A percentile compares a stretch with the other conserved stretches of the same genome.
Evolutionary conservation across 352 stramenopile genomes (phyloP).

Genomic region (Phytophthora agathidicida): DNA sequence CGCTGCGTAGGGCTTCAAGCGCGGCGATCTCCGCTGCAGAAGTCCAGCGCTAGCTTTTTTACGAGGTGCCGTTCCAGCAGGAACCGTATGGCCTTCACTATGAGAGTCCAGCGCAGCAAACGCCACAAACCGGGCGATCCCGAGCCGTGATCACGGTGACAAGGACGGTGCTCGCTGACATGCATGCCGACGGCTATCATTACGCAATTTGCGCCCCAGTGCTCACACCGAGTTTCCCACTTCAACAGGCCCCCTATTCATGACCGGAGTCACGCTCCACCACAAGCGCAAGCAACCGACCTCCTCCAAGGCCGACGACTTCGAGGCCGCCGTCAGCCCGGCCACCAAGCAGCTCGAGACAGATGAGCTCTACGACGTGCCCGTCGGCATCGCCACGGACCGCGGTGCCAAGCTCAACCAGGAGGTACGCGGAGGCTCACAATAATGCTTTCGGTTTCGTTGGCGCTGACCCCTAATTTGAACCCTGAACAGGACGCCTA

Average conservation of each 20-base stretch:
- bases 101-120: conserved; percentile 7
- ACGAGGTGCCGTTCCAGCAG: background rate
- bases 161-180: conserved; percentile 12
- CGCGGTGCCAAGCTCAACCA: conserved; percentile 78
- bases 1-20: background rate
- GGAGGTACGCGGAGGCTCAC: conserved; percentile 47
- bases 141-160: conserved; percentile 9
- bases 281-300: conserved; percentile 50
- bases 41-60: too few relatives aligned
- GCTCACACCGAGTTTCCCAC: conserved; percentile 5
- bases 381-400: conserved; percentile 72
- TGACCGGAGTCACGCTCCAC: conserved; percentile 19
- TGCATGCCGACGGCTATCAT: conserved; percentile 9
- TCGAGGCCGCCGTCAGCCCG: conserved; percentile 11
- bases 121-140: conserved; percentile 16
- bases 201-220: conserved; percentile 15
- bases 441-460: background rate
- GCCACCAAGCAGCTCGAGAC: conserved; percentile 46
- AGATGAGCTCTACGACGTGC: conserved; percentile 48
- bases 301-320: conserved; percentile 14
- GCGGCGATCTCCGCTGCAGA: background rate
- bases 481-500: conserved; percentile 72
- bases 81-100: conserved; percentile 22
- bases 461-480: background rate
- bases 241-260: conserved; percentile 9